These are phyloP conservation scores for Sphaerosporella brunnea DNA, from an alignment of 495 filamentous ascomycete species.

Conservation along the genomic window DNA sequence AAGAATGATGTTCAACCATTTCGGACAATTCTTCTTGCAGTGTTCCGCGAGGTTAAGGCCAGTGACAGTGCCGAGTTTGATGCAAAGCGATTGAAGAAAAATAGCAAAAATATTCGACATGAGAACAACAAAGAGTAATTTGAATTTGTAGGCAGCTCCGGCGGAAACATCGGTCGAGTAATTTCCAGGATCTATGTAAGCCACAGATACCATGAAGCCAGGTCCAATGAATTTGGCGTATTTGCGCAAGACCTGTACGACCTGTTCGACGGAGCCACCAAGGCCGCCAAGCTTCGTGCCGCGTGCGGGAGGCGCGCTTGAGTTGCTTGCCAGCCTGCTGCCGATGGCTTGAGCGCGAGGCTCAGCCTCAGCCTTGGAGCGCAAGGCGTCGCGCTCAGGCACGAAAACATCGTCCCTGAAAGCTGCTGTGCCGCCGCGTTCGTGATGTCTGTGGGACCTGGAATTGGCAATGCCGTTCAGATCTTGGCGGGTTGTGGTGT, in stretches of 20 bases:
- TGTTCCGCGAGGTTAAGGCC: conserved; percentile 66
- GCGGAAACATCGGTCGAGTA: conserved; percentile 71
- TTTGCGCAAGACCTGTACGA: conserved; percentile 34
- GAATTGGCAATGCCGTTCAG: conserved; percentile 40
- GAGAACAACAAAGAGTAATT: conserved; percentile 62
- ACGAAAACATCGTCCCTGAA: no score
- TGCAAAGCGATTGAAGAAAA: conserved; percentile 61
- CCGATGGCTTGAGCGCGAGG: no score
- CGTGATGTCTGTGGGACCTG: no score
- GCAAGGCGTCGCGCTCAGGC: no score
- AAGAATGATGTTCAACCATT: conserved; percentile 55
- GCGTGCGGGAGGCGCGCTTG: no score
- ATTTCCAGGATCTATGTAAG: conserved; percentile 66
- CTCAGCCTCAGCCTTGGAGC: no score
- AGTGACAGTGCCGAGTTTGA: conserved; percentile 73
- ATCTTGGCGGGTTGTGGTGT: conserved; percentile 40
- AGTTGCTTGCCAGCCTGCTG: no score
- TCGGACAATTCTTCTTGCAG: conserved; percentile 55
- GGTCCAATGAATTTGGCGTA: conserved; percentile 68
- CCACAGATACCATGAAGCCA: conserved; percentile 38
- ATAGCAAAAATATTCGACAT: conserved; percentile 74
- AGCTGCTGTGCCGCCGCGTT: no score
- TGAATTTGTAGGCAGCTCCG: conserved; percentile 45
- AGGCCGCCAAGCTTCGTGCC: no score
- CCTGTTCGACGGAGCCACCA: conserved; percentile 15